Base-by-base conservation (phyloP, 2,329 filamentous ascomycete genomes). In the Cercospora sp. region DNA sequence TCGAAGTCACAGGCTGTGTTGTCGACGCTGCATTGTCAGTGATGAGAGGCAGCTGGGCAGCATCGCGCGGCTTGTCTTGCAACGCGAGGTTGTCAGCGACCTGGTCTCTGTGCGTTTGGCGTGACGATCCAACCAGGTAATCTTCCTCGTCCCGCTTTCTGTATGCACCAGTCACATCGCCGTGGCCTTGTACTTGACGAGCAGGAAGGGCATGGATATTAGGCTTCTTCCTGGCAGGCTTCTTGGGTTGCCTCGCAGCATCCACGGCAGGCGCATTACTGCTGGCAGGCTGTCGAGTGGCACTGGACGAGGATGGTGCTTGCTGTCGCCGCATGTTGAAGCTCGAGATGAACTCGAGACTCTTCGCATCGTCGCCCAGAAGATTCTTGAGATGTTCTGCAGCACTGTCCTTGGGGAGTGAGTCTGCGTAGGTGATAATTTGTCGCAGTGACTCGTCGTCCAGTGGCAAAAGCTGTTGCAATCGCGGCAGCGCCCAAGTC, bases 331-430 rank as follows among this genome's bases (percentile, higher is more conserved):
- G 87, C 3, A 89, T 87, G 77, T 97, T 98, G 80, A 91, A 92
- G 10, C 86, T 86, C 23, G 89, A 84, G 68, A 92, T 91, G 76
- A 92, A 92, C 73, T 91, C 89, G 62, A 91, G 79, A 1, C 88
- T 86, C 73, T 91, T 89, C 1, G 93, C 88, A 6, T 91, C 93
- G 78, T 97, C 93, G 60, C 94, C 95, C 0, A 99, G 86, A 63
- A 99, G 84, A 76, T 95, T 93, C 78, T 89, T 91, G 69, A 99
- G 90, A 79, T 98, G 93, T 51, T 93, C 89, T 61, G 89, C 93
- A 13, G 92, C 91, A 71, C 90, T 91, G 62, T 88, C 82, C 76
- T 91, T 93, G 20, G 93, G 89, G 8, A 98, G 85, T 0, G 89
- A 90, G 40, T 88, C 84, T 2, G 92, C 89, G 78, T 97, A 97